Evolutionary conservation across 805 yeast genomes (phyloP), one percentile per base, ranked within the genome.

Genomic region (Pichia manshurica): DNA sequence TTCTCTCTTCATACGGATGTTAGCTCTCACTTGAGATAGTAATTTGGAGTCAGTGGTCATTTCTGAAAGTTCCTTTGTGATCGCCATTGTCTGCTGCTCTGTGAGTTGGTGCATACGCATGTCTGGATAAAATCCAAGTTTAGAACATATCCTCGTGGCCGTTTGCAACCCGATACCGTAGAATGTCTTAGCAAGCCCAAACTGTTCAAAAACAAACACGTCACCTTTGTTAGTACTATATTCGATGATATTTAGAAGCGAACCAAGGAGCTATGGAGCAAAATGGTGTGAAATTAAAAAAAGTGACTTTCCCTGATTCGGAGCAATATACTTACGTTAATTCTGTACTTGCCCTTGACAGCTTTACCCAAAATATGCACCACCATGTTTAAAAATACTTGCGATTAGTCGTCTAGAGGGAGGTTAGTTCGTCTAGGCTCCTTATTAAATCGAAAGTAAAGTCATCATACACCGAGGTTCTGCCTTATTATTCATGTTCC

Each of bases 81-180:
- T 73, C 32, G 85, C 79, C 78, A 91, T 76, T 39, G 89, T 75
- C 58, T 89, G 95, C 23, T 88, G 86, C 67, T 93, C 98, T 25
- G 84, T 72, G 34, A 93, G 76, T 67, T 93, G 96, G 64, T 87
- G 93, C 86, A 90, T 84, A 68, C 96, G 80, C 95, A 91, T 90
- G 63, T 77, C 73, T 40, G 98, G 98, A 61, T 90, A 91, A 50
- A 93, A 77, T 10, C 96, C 96, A 20, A 91, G 78, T 62, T 81
- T 87, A 35, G 97, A 82, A 64, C 96, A 89, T 45, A 93, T 72
- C 58, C 73, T 72, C 53, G 77, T 78, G 2, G 97, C 91, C 9
- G 85, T 79, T 46, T 70, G 65, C 40, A 70, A 66, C n/a, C 98
- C 96, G 36, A 93, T 72, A 28, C 98, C 99, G 63, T 86, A 90